A percentile compares a stretch with the other conserved stretches of the same genome.
phyloP scores from a whole-genome alignment of 2,329 filamentous ascomycete species.

The Ascochyta clinopodiicola region DNA sequence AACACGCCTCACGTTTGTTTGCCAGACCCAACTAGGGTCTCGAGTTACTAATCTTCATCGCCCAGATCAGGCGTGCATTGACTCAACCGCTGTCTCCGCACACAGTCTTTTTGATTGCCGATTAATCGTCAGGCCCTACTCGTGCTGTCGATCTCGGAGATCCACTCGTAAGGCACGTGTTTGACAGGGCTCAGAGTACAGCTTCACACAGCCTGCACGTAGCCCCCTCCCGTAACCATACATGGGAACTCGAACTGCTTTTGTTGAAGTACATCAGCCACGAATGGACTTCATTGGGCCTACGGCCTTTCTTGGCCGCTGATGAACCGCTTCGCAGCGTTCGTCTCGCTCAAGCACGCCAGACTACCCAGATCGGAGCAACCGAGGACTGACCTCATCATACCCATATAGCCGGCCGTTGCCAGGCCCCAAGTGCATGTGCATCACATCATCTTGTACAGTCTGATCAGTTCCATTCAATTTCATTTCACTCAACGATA shows the following conservation, averaged over 20 bases:
- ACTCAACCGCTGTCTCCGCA: background rate
- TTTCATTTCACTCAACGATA: background rate
- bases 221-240: too few species aligned
- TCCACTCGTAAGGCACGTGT: too few species aligned
- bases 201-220: too few species aligned
- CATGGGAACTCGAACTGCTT: too few species aligned
- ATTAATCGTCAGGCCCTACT: background rate
- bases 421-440: background rate
- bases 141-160: too few species aligned
- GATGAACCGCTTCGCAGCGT: background rate
- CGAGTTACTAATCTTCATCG: background rate
- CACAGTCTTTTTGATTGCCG: background rate
- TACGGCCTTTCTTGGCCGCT: background rate
- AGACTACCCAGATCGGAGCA: background rate
- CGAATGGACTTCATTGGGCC: background rate
- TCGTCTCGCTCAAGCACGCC: background rate
- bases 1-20: background rate
- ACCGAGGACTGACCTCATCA: conserved; percentile 8
- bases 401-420: conserved; percentile 3
- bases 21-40: background rate
- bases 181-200: too few species aligned
- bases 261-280: background rate
- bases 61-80: background rate
- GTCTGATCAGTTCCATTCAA: background rate
- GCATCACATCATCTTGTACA: background rate